Evolutionary conservation across 805 yeast genomes (phyloP), one percentile per base, ranked within the genome.

Genomic region (Starmerella cellae): DNA sequence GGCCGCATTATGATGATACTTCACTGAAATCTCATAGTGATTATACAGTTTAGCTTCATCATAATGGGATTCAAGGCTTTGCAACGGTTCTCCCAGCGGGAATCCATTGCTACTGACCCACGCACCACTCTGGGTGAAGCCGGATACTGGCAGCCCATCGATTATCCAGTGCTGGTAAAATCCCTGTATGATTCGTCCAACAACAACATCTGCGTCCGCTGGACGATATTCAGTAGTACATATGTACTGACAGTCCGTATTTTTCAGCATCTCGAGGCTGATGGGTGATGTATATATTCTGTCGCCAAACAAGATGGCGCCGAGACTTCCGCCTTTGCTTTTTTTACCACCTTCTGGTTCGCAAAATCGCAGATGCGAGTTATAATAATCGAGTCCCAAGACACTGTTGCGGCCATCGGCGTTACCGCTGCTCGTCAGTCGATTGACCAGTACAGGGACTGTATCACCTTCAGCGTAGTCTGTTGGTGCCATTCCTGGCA

Each of bases 401-500:
- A 65, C 53, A 28, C 60, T 50, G 37, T 47, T 47, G 27, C 57
- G 42, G 34, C 50, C 44, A 49, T 54, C 53, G 26, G 65, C 68
- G 44, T 55, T 59, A n/a, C 42, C 40, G 65, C 4, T 84, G 14
- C 96, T 95, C 0, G 95, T 83, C 53, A 91, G 73, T 55, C 85
- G 93, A 59, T 91, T 91, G 26, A 91, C 98, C 38, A 80, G 65
- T 42, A 91, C 65, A 14, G 88, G 83, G 38, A 91, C 77, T 2
- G 56, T 52, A 41, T 87, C 93, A 39, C 78, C 84, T 46, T 73
- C 68, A 36, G 70, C 66, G 58, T 88, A 91, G 39, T 88, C 79
- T 1, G 93, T 82, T 17, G 98, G 97, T 0, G 97, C 95, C 20
- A 85, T 91, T 8, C 97, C 97, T 0, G 97, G 97, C 43, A 91